phyloP scores from a whole-genome alignment of 306 rosid genomes.

The Mimosa bimucronata region DNA sequence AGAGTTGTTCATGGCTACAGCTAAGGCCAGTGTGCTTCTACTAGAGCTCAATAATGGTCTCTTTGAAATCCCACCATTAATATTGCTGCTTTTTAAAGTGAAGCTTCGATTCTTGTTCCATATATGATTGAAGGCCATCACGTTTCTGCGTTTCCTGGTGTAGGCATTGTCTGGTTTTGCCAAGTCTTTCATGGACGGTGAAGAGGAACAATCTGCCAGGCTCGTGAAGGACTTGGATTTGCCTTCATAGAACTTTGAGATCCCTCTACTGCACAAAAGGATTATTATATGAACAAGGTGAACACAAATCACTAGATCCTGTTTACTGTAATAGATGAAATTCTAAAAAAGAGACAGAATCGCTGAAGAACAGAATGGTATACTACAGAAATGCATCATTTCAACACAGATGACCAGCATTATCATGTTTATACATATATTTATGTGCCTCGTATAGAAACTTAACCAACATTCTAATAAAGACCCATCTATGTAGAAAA shows the following conservation, averaged over 20 bases:
- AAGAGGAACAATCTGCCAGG: conserved; percentile 50
- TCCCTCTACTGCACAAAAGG: conserved; percentile 65
- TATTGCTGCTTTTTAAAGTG: conserved; percentile 54
- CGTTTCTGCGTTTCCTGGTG: conserved; percentile 61
- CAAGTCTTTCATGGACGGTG: conserved; percentile 51
- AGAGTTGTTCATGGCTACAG: conserved; percentile 27
- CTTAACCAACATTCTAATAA: not conserved
- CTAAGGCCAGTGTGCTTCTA: conserved; percentile 30
- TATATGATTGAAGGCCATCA: conserved; percentile 53
- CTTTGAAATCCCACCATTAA: conserved; percentile 78
- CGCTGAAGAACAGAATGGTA: too few relatives aligned
- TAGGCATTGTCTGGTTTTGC: conserved; percentile 70
- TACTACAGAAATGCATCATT: not conserved
- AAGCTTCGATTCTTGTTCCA: conserved; percentile 66
- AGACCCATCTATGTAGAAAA: not conserved
- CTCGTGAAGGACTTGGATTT: conserved; percentile 75
- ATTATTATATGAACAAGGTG: not conserved
- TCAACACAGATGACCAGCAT: not conserved
- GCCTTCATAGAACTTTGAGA: conserved; percentile 67
- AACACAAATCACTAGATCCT: not conserved
- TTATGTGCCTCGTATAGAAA: not conserved
- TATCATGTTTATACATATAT: not conserved
- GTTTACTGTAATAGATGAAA: not conserved
- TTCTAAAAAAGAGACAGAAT: too few relatives aligned
- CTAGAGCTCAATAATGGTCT: conserved; percentile 64